Percentiles rank a stretch among this genome's conserved stretches.
These are phyloP conservation scores for Candolleomyces efflorescens DNA, from an alignment of 768 basidiomycete genomes.

Conservation along the genomic window DNA sequence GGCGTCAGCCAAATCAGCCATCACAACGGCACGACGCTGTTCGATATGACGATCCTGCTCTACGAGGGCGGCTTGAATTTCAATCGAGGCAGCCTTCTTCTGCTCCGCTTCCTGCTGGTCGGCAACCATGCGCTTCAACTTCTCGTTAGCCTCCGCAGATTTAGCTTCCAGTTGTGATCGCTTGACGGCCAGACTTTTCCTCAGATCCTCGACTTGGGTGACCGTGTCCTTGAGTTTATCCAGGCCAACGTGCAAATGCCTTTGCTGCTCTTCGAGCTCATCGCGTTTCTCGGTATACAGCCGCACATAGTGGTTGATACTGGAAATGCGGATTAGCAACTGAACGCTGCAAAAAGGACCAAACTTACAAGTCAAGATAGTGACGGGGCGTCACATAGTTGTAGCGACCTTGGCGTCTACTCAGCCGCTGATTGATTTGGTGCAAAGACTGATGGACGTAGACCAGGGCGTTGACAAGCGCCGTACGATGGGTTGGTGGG, in stretches of 20 bases:
- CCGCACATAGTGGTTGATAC: slow-evolving; percentile 95
- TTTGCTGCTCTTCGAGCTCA: slow-evolving; percentile 96
- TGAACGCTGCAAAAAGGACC: slow-evolving; percentile 7
- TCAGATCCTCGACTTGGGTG: slow-evolving; percentile 92
- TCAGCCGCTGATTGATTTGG: slow-evolving; percentile 83
- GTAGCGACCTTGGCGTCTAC: slow-evolving; percentile 90
- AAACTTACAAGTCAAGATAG: slow-evolving; percentile 94
- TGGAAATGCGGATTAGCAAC: slow-evolving; percentile 25
- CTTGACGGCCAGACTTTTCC: slow-evolving; percentile 93
- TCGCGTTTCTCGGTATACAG: slow-evolving; percentile 96
- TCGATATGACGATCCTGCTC: slow-evolving; percentile 89
- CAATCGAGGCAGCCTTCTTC: slow-evolving; percentile 94
- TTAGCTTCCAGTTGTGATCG: slow-evolving; percentile 90
- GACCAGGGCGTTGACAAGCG: slow-evolving; percentile 91
- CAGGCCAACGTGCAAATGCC: slow-evolving; percentile 95
- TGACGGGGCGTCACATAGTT: slow-evolving; percentile 97
- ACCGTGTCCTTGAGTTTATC: slow-evolving; percentile 97
- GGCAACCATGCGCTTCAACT: slow-evolving; percentile 94
- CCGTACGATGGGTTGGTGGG: slow-evolving; percentile 87
- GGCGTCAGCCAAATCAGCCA: slow-evolving; percentile 94
- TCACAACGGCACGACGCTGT: slow-evolving; percentile 83
- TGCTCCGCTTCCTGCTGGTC: slow-evolving; percentile 99
- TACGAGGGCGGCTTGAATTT: slow-evolving; percentile 90
- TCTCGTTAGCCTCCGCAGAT: slow-evolving; percentile 93
- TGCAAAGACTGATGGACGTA: slow-evolving; percentile 88